Percentiles rank a stretch among this genome's conserved stretches.
These are phyloP conservation scores for Porogramme epimiltina DNA, from an alignment of 1,284 basidiomycete species.

Conservation along the genomic window DNA sequence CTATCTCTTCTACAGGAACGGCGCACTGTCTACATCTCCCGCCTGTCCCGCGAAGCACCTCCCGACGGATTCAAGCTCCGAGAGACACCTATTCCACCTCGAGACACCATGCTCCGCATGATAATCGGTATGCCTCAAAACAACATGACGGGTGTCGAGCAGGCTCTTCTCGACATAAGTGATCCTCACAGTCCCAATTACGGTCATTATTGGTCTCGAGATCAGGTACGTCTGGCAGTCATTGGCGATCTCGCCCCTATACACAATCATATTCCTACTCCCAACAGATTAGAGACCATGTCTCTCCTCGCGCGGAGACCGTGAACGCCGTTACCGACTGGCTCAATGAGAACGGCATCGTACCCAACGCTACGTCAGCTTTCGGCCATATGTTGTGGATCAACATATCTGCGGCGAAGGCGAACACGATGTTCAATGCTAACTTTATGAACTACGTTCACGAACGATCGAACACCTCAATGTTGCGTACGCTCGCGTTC, in stretches of 20 bases:
- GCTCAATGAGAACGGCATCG: constrained; percentile 37
- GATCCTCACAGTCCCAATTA: constrained; percentile 45
- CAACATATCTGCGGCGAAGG: constrained; percentile 31
- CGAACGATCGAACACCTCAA: constrained; percentile 30
- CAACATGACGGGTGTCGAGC: constrained; percentile 43
- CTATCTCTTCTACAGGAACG: too few species aligned
- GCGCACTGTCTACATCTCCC: too few species aligned
- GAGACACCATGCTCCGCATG: too few species aligned
- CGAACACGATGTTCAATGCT: constrained; percentile 38
- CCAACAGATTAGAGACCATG: constrained; percentile 6
- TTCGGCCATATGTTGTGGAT: constrained; percentile 28
- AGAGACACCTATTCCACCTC: too few species aligned
- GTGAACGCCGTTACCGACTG: constrained; percentile 36
- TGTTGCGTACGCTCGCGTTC: constrained; percentile 41
- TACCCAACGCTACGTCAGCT: constrained; percentile 29
- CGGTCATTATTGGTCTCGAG: constrained; percentile 44
- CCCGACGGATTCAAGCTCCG: too few species aligned
- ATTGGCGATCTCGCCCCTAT: too few species aligned
- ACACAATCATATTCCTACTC: neutral
- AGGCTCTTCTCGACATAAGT: constrained; percentile 45
- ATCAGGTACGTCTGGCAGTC: constrained; percentile 24
- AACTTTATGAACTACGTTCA: constrained; percentile 41
- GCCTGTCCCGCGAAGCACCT: too few species aligned
- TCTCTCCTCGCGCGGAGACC: constrained; percentile 35
- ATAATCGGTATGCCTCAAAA: too few species aligned